Evolutionary conservation across 2,329 filamentous ascomycete species (phyloP).

Genomic region (Fusarium scirpi): DNA sequence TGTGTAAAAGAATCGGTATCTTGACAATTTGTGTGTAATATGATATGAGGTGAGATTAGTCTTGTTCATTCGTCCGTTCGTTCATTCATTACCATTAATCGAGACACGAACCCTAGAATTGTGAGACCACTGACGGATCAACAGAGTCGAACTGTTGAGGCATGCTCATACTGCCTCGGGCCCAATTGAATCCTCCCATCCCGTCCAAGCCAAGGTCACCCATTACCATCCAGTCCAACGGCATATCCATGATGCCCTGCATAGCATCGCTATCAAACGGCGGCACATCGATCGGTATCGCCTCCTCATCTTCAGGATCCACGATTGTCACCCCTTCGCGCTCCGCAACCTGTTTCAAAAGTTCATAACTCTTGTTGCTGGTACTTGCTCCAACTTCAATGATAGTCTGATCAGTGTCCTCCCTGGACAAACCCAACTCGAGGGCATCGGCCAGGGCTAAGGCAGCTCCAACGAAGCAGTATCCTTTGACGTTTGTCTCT

Average conservation of each 20-base stretch:
- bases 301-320: slow-evolving; percentile 22
- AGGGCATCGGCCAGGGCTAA: slow-evolving; percentile 53
- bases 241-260: slow-evolving; percentile 44
- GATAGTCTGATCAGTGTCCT: slow-evolving; percentile 50
- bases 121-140: slow-evolving; percentile 34
- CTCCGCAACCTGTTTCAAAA: slow-evolving; percentile 53
- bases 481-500: slow-evolving; percentile 59
- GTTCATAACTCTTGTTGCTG: slow-evolving; percentile 46
- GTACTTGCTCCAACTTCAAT: slow-evolving; percentile 40
- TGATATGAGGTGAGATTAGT: slow-evolving; percentile 12
- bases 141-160: slow-evolving; percentile 33
- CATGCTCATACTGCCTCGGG: slow-evolving; percentile 8
- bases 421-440: slow-evolving; percentile 45
- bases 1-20: not conserved
- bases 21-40: not conserved
- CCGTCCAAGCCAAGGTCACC: slow-evolving; percentile 41
- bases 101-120: slow-evolving; percentile 8
- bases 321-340: slow-evolving; percentile 34
- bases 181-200: slow-evolving; percentile 39
- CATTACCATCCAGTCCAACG: slow-evolving; percentile 44
- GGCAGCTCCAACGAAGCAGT: slow-evolving; percentile 51
- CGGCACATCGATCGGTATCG: slow-evolving; percentile 3
- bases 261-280: slow-evolving; percentile 27
- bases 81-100: not conserved
- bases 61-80: not conserved